Evolutionary conservation across 2,329 filamentous ascomycete genomes (phyloP).

Genomic region (Pseudocercospora musae): DNA sequence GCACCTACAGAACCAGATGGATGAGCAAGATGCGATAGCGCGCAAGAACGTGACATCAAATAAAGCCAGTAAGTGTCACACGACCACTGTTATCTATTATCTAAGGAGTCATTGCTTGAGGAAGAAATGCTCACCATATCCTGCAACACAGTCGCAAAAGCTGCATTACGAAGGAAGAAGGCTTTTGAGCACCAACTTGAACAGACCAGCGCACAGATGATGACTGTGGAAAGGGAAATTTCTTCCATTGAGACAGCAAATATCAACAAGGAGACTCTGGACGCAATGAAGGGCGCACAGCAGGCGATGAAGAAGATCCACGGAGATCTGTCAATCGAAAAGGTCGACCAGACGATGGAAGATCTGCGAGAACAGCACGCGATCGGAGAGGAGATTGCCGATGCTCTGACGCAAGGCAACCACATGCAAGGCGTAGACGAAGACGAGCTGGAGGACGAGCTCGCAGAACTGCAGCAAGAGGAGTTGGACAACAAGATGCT

Average conservation of each 20-base stretch:
- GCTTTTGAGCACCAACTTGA: constrained; percentile 85
- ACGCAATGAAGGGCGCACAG: constrained; percentile 88
- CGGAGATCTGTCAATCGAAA: constrained; percentile 83
- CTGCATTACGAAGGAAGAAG: constrained; percentile 91
- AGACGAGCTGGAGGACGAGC: constrained; percentile 76
- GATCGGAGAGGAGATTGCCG: constrained; percentile 88
- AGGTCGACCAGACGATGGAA: constrained; percentile 95
- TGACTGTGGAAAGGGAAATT: constrained; percentile 90
- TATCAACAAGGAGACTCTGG: constrained; percentile 94
- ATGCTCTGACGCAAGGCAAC: constrained; percentile 71
- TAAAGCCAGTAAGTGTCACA: constrained; percentile 70
- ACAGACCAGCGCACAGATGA: constrained; percentile 84
- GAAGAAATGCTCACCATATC: neutral
- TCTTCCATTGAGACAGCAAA: constrained; percentile 97
- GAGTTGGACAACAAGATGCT: constrained; percentile 91
- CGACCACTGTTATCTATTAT: constrained; percentile 5
- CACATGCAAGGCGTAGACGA: constrained; percentile 75
- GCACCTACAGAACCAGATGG: constrained; percentile 86
- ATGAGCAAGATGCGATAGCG: constrained; percentile 84
- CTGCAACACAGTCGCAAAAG: constrained; percentile 69
- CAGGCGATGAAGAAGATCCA: constrained; percentile 92
- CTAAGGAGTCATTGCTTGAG: neutral
- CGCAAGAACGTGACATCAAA: constrained; percentile 85
- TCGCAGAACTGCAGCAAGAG: constrained; percentile 86
- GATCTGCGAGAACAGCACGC: constrained; percentile 86